Evolutionary conservation across 1,139 yeast species (phyloP), one percentile per base, ranked within the genome.

Genomic region (Suhomyces guaymorum): DNA sequence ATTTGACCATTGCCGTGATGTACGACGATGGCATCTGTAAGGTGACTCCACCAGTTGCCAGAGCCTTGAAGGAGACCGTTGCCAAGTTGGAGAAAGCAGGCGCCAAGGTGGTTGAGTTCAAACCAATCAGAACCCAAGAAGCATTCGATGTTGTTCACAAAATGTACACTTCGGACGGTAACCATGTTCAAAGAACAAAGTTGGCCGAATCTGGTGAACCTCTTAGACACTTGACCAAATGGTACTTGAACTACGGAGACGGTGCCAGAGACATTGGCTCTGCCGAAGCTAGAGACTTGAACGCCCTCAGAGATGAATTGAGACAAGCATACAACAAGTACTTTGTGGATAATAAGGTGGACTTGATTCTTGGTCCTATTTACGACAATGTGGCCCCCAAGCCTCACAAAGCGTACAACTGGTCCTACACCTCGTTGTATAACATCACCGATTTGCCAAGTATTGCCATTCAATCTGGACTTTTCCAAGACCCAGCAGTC

Each of bases 341-440:
- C 51, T 65, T 80, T 52, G 64, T 74, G 39, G 58, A 71, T 12
- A 70, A 80, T 46, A 74, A 76, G 29, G 73, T 84, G 32, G 94
- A 85, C 51, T 78, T 81, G 49, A 70, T 85, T 38, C 61, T 86
- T 32, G 69, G 82, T 34, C 94, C 95, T 30, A 70, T 80, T 5
- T 80, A 81, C 53, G 76, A 75, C 40, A 84, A 84, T 41, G 84
- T 81, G 35, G 89, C 94, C 5, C 88, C 90, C 14, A 74, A 71
- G 33, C 78, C 81, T 12, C 80, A 76, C 30, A 73, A 75, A 35
- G 74, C 83, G 9, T 75, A 73, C 53, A 81, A 82, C 59, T 83
- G 94, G 92, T 82, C 87, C 4, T 83, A 82, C 61, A 82, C 89
- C 9, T 59, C 86, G 0, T 70, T 82, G 46, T 83, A 78, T 70